Evolutionary conservation across 306 rosid genomes (phyloP).

Genomic region (Cucurbita moschata): DNA sequence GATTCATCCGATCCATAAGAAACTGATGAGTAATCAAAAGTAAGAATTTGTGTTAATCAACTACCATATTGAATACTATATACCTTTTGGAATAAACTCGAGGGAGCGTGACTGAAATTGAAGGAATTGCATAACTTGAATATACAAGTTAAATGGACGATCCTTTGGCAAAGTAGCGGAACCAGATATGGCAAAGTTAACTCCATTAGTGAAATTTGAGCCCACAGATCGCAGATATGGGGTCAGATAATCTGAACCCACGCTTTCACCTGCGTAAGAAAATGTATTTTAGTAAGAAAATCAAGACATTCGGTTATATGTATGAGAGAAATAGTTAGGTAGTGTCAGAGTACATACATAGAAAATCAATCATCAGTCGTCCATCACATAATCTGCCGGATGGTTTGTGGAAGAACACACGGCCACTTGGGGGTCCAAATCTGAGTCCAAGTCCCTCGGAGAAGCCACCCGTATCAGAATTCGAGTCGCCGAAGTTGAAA

Average conservation of each 20-base stretch:
- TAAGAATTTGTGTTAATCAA: not conserved
- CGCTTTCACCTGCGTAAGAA: conserved; percentile 9
- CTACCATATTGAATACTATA: not conserved
- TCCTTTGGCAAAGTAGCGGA: conserved; percentile 8
- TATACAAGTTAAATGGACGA: conserved; percentile 10
- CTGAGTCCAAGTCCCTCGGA: conserved; percentile 8
- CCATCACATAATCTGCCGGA: conserved; percentile 20
- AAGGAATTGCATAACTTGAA: conserved; percentile 19
- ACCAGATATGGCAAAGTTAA: conserved; percentile 18
- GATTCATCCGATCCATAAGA: not conserved
- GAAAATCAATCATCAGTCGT: conserved; percentile 18
- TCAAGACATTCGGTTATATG: not conserved
- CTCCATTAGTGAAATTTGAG: conserved; percentile 17
- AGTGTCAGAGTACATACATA: conserved; percentile 12
- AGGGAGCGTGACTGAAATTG: conserved; percentile 14
- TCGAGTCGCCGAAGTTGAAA: conserved; percentile 30
- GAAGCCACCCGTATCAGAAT: conserved; percentile 26
- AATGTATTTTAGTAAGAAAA: not conserved
- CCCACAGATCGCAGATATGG: conserved; percentile 13
- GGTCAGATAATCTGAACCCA: not conserved
- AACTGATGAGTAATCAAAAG: not conserved
- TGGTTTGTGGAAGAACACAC: conserved; percentile 7
- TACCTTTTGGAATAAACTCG: conserved; percentile 8
- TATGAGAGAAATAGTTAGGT: not conserved
- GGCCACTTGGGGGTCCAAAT: conserved; percentile 18